Conservation (phyloP, 2,329 filamentous ascomycete genomes). For the Rosellinia necatrix region DNA sequence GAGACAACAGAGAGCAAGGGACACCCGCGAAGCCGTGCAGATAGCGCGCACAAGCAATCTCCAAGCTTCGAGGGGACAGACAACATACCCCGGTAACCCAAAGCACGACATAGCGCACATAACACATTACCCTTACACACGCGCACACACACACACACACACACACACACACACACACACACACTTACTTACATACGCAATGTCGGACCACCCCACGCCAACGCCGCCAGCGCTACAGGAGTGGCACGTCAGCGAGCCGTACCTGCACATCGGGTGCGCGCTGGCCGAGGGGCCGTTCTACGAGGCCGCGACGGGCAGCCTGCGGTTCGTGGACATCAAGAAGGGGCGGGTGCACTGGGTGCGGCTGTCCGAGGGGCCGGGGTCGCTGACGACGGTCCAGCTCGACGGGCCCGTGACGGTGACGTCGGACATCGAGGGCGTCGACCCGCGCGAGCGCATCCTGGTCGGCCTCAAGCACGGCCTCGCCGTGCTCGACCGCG, state of each 20-base stretch:
- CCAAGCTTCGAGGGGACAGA: no score
- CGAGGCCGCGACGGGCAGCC: slow-evolving; percentile 64
- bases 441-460: slow-evolving; percentile 66
- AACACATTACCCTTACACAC: no score
- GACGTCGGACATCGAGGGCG: slow-evolving; percentile 78
- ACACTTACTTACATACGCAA: slow-evolving; percentile 18
- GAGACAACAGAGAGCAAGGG: no score
- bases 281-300: slow-evolving; percentile 78
- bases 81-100: no score
- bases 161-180: no score
- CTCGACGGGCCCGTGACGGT: slow-evolving; percentile 63
- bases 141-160: no score
- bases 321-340: slow-evolving; percentile 85
- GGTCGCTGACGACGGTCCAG: slow-evolving; percentile 65
- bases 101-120: no score
- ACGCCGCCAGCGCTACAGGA: slow-evolving; percentile 46
- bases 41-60: no score
- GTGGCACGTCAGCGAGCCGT: slow-evolving; percentile 58
- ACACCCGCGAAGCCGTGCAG: no score
- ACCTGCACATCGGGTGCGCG: slow-evolving; percentile 66
- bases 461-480: slow-evolving; percentile 81
- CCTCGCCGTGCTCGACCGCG: slow-evolving; percentile 75
- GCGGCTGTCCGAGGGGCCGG: slow-evolving; percentile 65
- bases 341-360: slow-evolving; percentile 74
- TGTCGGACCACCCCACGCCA: slow-evolving; percentile 41